These are phyloP conservation scores for Auxenochlorella pyrenoidosa DNA, from an alignment of 139 green algal genomes.

Conservation along the genomic window DNA sequence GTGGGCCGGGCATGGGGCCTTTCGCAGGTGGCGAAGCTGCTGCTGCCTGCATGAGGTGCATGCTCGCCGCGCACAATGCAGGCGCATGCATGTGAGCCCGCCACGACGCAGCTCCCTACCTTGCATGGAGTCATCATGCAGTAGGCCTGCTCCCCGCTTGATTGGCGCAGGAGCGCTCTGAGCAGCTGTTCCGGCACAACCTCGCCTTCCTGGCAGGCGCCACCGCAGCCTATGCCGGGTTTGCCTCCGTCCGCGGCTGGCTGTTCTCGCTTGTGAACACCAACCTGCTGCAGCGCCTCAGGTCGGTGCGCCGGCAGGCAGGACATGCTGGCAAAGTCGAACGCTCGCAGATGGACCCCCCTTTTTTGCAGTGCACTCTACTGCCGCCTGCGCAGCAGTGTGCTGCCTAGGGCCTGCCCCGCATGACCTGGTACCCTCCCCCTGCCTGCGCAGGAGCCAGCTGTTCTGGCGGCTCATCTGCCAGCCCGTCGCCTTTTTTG, in stretches of 20 bases:
- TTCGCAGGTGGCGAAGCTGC: too few species aligned
- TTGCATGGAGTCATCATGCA: too few species aligned
- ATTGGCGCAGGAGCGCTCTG: background rate
- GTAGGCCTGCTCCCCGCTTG: too few species aligned
- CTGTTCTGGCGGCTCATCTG: slow-evolving; percentile 62
- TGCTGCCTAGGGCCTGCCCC: too few species aligned
- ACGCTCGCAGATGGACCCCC: background rate
- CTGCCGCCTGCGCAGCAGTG: background rate
- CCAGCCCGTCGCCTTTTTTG: slow-evolving; percentile 62
- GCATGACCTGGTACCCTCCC: too few species aligned
- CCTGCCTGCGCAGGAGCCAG: slow-evolving; percentile 64
- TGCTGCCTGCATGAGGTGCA: too few species aligned
- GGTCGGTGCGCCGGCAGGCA: slow-evolving; percentile 37
- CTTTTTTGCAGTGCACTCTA: background rate
- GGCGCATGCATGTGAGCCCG: too few species aligned
- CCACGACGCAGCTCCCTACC: too few species aligned
- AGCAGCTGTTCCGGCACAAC: slow-evolving; percentile 49
- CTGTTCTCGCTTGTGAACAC: slow-evolving; percentile 82
- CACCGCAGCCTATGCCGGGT: slow-evolving; percentile 66
- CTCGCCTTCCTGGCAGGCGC: slow-evolving; percentile 50
- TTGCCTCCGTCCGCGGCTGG: slow-evolving; percentile 71
- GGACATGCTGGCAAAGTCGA: too few species aligned
- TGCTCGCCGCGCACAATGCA: too few species aligned
- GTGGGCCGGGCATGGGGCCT: background rate
- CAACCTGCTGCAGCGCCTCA: slow-evolving; percentile 72